Evolutionary conservation across 768 basidiomycete genomes (phyloP).

Genomic region (Dioszegia hungarica): DNA sequence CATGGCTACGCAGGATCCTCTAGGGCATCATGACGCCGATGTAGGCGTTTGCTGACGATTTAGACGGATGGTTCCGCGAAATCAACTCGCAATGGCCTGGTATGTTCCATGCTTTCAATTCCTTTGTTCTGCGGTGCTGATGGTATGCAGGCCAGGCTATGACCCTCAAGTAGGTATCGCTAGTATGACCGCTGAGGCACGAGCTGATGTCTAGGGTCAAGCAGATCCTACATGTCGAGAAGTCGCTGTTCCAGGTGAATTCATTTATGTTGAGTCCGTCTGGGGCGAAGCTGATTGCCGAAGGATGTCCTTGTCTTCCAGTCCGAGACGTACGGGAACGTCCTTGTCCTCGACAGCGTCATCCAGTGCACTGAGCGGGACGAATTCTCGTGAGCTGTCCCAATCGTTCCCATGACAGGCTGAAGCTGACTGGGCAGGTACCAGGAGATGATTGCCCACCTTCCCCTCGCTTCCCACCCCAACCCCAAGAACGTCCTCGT

Average conservation of each 20-base stretch:
- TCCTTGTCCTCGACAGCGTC: slow-evolving; percentile 87
- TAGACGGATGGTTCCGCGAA: slow-evolving; percentile 95
- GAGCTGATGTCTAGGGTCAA: slow-evolving; percentile 58
- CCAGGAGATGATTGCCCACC: slow-evolving; percentile 97
- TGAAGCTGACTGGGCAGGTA: slow-evolving; percentile 58
- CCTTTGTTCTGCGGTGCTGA: slow-evolving; percentile 11
- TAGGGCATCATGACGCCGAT: no score
- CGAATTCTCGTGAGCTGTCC: slow-evolving; percentile 70
- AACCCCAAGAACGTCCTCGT: slow-evolving; percentile 94
- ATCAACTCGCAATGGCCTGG: slow-evolving; percentile 88
- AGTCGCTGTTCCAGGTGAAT: slow-evolving; percentile 71
- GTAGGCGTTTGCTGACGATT: background rate
- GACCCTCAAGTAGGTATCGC: slow-evolving; percentile 65
- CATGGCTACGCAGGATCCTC: no score
- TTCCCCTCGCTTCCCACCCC: slow-evolving; percentile 93
- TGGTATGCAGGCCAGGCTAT: slow-evolving; percentile 73
- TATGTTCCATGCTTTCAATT: slow-evolving; percentile 22
- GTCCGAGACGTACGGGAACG: slow-evolving; percentile 94
- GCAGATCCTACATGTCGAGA: slow-evolving; percentile 89
- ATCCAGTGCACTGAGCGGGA: slow-evolving; percentile 97
- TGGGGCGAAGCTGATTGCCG: background rate
- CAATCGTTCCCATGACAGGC: background rate
- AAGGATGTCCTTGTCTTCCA: slow-evolving; percentile 91
- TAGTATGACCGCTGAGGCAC: background rate
- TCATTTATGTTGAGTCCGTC: background rate